phyloP scores from a whole-genome alignment of 805 yeast species.

The Schizosaccharomyces osmophilus region DNA sequence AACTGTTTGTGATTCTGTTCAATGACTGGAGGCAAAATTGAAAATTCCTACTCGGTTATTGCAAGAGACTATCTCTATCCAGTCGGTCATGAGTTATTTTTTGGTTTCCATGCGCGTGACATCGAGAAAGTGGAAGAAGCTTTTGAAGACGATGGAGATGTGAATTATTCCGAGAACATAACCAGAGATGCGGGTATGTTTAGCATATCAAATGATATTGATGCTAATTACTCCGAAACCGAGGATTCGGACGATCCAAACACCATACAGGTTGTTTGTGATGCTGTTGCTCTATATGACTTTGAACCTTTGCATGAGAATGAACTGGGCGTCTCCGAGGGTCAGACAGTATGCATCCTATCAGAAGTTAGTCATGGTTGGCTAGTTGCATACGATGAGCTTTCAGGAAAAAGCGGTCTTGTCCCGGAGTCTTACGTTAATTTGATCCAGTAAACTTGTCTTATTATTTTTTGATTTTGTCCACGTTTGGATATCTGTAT shows the following conservation, averaged over 20 bases:
- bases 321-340: conserved; percentile 53
- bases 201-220: neutral
- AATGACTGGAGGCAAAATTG: neutral
- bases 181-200: too few relatives aligned
- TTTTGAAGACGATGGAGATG: neutral
- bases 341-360: conserved; percentile 63
- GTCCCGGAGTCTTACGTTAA: neutral
- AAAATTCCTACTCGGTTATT: neutral
- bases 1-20: neutral
- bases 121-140: neutral
- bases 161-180: too few relatives aligned
- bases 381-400: conserved; percentile 72
- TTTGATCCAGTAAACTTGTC: neutral
- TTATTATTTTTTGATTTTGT: neutral
- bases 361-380: conserved; percentile 96
- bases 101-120: neutral
- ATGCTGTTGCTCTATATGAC: conserved; percentile 72
- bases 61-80: conserved; percentile 1
- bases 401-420: conserved; percentile 12
- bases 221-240: neutral
- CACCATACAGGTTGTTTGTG: conserved; percentile 17
- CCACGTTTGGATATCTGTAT: neutral
- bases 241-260: neutral
- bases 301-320: conserved; percentile 86
- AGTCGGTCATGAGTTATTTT: neutral